Evolutionary conservation across 192 early-diverging fungal genomes (phyloP).

Genomic region (Neocallimastix lanati): DNA sequence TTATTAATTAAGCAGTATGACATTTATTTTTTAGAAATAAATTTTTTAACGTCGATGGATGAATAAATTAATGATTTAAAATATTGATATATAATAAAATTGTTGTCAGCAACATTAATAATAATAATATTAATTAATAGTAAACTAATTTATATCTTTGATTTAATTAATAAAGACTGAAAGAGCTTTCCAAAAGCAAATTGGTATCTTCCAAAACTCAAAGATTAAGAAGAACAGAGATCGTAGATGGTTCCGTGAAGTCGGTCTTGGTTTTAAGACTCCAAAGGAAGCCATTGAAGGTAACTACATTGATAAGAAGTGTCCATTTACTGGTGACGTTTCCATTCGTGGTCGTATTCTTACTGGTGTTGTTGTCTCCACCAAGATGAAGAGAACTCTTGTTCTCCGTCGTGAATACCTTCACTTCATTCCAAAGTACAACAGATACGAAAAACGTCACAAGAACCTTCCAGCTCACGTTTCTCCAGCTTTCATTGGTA

Average conservation of each 20-base stretch:
- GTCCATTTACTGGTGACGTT: conserved; percentile 93
- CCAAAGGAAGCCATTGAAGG: conserved; percentile 93
- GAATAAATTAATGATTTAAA: too few relatives aligned
- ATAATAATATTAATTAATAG: too few relatives aligned
- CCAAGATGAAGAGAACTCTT: conserved; percentile 99
- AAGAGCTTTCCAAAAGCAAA: conserved; percentile 94
- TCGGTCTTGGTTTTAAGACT: conserved; percentile 98
- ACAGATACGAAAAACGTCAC: conserved; percentile 99
- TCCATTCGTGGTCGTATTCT: conserved; percentile 97
- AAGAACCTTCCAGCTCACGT: conserved; percentile 96
- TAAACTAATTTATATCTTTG: too few relatives aligned
- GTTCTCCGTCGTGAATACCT: conserved; percentile 98
- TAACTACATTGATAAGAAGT: conserved; percentile 99
- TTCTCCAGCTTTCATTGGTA: conserved; percentile 84
- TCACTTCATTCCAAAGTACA: conserved; percentile 99
- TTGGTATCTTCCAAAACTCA: conserved; percentile 80
- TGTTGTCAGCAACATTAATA: too few relatives aligned
- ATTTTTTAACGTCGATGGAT: too few relatives aligned
- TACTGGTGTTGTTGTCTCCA: conserved; percentile 74
- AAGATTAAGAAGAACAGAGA: conserved; percentile 57
- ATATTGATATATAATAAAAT: too few relatives aligned
- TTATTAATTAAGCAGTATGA: too few relatives aligned
- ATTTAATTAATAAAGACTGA: conserved; percentile 59
- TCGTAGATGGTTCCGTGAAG: conserved; percentile 93
- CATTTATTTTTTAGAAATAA: too few relatives aligned